A percentile compares a stretch with the other conserved stretches of the same genome.
Conservation (phyloP, 139 green algal species). For the Tetraselmis chui region DNA sequence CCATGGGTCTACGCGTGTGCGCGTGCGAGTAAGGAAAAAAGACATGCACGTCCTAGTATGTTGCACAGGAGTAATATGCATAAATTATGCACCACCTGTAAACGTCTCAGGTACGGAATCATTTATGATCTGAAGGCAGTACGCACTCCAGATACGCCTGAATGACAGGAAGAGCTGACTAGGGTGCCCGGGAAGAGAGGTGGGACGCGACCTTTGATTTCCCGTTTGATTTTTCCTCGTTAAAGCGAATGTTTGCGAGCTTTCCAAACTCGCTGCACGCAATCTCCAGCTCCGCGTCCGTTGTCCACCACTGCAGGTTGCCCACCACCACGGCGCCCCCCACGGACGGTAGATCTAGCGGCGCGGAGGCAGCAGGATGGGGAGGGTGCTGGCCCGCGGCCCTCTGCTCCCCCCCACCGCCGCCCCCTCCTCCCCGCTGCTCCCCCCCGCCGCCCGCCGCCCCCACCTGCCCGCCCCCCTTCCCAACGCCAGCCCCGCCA, state of each 20-base stretch:
- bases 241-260: not conserved
- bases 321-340: not conserved
- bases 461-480: too few species aligned
- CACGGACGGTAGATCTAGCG: not conserved
- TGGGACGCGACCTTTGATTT: slow-evolving; percentile 14
- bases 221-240: slow-evolving; percentile 7
- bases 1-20: too few species aligned
- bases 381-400: not conserved
- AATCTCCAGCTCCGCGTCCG: slow-evolving; percentile 9
- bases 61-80: too few species aligned
- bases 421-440: not conserved
- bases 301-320: slow-evolving; percentile 8
- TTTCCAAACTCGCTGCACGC: slow-evolving; percentile 5
- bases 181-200: too few species aligned
- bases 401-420: not conserved
- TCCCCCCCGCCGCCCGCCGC: too few species aligned
- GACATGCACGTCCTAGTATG: too few species aligned
- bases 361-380: not conserved
- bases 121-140: too few species aligned
- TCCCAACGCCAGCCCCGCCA: not conserved
- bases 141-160: too few species aligned
- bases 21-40: too few species aligned
- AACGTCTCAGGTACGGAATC: too few species aligned
- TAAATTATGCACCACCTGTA: too few species aligned
- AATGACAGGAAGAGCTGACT: too few species aligned